Evolutionary conservation across 179 eudicot genomes (phyloP).

Genomic region (Kewa caespitosa): DNA sequence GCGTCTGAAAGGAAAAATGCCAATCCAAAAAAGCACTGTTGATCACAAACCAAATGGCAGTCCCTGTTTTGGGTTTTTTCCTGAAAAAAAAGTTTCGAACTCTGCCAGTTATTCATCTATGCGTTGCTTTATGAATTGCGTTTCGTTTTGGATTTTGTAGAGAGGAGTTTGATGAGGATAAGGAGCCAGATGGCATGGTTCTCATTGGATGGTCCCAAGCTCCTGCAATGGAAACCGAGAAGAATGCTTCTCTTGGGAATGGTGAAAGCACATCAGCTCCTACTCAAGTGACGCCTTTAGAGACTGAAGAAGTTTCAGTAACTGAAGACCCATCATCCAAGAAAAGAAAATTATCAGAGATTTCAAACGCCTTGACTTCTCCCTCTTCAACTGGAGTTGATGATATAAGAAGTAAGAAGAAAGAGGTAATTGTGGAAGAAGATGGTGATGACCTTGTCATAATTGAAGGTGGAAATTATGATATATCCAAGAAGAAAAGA

Average conservation of each 20-base stretch:
- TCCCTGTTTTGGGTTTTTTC: neutral
- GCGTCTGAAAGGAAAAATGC: neutral
- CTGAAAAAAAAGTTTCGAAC: neutral
- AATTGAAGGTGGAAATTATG: slow-evolving; percentile 51
- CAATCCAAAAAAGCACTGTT: neutral
- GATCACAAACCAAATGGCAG: neutral
- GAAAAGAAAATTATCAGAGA: slow-evolving; percentile 74
- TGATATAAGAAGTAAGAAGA: slow-evolving; percentile 34
- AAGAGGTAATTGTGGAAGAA: slow-evolving; percentile 45
- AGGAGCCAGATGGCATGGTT: slow-evolving; percentile 97
- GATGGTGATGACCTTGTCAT: slow-evolving; percentile 51
- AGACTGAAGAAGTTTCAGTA: slow-evolving; percentile 37
- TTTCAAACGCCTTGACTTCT: slow-evolving; percentile 28
- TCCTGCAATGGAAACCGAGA: slow-evolving; percentile 45
- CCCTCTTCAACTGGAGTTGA: slow-evolving; percentile 18
- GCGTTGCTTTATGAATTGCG: neutral
- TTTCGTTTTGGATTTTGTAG: slow-evolving; percentile 33
- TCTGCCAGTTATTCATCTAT: neutral
- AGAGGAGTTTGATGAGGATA: slow-evolving; percentile 89
- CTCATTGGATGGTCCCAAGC: slow-evolving; percentile 80
- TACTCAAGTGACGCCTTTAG: slow-evolving; percentile 30
- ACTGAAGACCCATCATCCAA: slow-evolving; percentile 35
- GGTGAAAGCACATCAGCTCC: slow-evolving; percentile 56
- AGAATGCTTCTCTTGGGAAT: slow-evolving; percentile 37
- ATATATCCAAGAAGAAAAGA: slow-evolving; percentile 46